Evolutionary conservation across 306 rosid genomes (phyloP).

Genomic region (Sicyos edulis): DNA sequence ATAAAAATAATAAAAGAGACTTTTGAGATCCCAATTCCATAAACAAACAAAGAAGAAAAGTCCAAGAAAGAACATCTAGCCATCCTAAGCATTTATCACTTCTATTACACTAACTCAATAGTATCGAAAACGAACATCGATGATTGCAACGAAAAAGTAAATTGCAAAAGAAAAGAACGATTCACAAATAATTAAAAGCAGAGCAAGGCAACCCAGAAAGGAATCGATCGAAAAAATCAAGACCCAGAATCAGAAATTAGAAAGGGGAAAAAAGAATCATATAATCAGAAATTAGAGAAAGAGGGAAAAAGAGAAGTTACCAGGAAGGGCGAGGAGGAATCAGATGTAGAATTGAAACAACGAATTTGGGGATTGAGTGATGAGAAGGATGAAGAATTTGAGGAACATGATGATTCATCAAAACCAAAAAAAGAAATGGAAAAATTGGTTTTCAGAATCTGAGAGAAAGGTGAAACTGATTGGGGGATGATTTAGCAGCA

Average conservation of each 20-base stretch:
- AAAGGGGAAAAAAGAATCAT: not conserved
- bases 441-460: not conserved
- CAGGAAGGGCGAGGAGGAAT: not conserved
- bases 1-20: not conserved
- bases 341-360: not conserved
- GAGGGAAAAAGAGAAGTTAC: not conserved
- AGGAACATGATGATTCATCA: not conserved
- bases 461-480: not conserved
- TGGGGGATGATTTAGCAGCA: not conserved
- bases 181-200: not conserved
- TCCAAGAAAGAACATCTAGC: not conserved
- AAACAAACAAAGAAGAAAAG: conserved; percentile 3
- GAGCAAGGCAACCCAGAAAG: not conserved
- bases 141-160: not conserved
- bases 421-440: not conserved
- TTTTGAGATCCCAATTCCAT: not conserved
- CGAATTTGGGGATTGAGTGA: not conserved
- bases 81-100: not conserved
- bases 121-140: not conserved
- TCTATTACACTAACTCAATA: not conserved
- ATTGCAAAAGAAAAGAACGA: not conserved
- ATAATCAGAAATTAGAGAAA: not conserved
- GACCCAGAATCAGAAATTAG: not conserved
- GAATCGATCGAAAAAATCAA: not conserved
- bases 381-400: not conserved